Conservation (phyloP, 768 basidiomycete species). For the Phaeotremella skinneri region DNA sequence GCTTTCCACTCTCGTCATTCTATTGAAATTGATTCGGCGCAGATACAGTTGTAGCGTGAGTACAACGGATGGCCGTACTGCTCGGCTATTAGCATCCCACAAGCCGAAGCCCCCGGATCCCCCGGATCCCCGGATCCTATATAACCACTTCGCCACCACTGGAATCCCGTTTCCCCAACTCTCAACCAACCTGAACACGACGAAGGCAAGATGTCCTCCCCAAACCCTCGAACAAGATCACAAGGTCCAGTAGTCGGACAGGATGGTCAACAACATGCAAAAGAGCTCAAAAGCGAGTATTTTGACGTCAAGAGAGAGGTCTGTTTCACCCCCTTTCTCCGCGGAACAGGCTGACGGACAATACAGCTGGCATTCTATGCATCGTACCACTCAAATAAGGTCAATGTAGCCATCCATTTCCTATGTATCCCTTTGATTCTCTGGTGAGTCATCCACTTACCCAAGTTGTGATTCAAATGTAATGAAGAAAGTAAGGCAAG, state of each 20-base stretch:
- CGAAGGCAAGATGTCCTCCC: background rate
- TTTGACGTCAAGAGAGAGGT: constrained; percentile 38
- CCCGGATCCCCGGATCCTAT: no score
- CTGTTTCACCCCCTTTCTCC: background rate
- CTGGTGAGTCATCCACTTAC: constrained; percentile 58
- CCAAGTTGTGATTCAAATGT: background rate
- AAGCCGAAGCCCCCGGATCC: no score
- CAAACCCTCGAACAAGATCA: constrained; percentile 19
- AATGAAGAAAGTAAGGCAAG: background rate
- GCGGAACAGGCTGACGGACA: background rate
- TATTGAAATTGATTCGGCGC: no score
- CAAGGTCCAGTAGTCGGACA: constrained; percentile 24
- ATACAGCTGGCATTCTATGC: constrained; percentile 84
- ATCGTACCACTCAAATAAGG: constrained; percentile 79
- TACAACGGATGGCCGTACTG: no score
- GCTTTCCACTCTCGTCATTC: no score
- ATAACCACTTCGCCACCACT: no score
- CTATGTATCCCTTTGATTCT: constrained; percentile 77
- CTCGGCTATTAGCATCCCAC: no score
- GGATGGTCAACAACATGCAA: constrained; percentile 9
- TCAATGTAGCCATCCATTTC: constrained; percentile 82
- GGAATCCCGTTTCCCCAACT: no score
- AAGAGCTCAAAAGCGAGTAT: background rate
- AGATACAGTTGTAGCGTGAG: no score
- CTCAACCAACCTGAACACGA: background rate